Percentiles rank a stretch among this genome's conserved stretches.
phyloP scores from a whole-genome alignment of 495 filamentous ascomycete species.

The Jackrogersella minutella region DNA sequence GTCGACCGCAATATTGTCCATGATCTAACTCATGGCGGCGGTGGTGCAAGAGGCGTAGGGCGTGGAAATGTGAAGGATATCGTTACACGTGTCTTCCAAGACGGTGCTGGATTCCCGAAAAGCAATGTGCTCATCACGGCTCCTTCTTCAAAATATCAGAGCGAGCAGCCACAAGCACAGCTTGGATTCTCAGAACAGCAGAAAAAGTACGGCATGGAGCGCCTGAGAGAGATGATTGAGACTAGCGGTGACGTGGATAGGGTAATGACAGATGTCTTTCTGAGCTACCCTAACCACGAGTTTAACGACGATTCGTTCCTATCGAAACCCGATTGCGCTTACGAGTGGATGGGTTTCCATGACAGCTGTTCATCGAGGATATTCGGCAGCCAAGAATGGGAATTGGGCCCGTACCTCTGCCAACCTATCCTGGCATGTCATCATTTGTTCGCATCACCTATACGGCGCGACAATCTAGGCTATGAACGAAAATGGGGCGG shows the following conservation, averaged over 20 bases:
- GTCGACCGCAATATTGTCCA: slow-evolving; percentile 79
- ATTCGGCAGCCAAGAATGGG: slow-evolving; percentile 83
- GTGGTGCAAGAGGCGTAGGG: slow-evolving; percentile 77
- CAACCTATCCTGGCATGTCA: slow-evolving; percentile 90
- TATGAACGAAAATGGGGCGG: slow-evolving; percentile 53
- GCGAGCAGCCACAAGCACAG: slow-evolving; percentile 59
- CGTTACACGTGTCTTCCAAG: slow-evolving; percentile 83
- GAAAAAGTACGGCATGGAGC: slow-evolving; percentile 79
- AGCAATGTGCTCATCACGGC: slow-evolving; percentile 44
- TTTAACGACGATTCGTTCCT: slow-evolving; percentile 94
- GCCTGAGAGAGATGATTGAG: slow-evolving; percentile 88
- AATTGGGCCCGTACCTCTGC: slow-evolving; percentile 82
- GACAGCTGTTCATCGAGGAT: slow-evolving; percentile 79
- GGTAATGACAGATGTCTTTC: slow-evolving; percentile 80
- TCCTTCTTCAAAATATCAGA: slow-evolving; percentile 41
- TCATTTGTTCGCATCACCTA: slow-evolving; percentile 79
- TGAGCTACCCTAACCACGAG: slow-evolving; percentile 80
- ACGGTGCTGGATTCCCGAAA: slow-evolving; percentile 85
- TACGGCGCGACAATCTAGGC: slow-evolving; percentile 49
- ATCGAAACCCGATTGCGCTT: slow-evolving; percentile 83
- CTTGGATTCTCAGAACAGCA: slow-evolving; percentile 74
- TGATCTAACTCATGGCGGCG: slow-evolving; percentile 75
- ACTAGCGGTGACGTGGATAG: slow-evolving; percentile 88
- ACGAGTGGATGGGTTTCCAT: slow-evolving; percentile 96
- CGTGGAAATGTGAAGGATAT: slow-evolving; percentile 83